These are phyloP conservation scores for Epithemia pelagica DNA, from an alignment of 108 stramenopile genomes.

Conservation along the genomic window DNA sequence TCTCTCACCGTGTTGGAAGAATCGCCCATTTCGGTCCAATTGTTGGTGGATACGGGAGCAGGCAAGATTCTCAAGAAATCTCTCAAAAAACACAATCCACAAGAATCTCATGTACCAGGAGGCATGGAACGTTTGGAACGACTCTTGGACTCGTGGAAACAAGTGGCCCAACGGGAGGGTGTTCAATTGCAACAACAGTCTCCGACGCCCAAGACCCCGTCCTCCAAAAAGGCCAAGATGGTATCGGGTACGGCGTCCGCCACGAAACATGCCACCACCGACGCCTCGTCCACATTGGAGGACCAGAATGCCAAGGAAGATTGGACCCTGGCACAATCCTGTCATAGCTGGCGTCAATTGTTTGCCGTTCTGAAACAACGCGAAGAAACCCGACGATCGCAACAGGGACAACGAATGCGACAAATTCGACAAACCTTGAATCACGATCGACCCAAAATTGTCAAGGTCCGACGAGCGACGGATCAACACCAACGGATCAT, in stretches of 20 bases:
- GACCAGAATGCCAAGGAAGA: constrained; percentile 8
- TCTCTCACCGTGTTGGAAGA: constrained; percentile 19
- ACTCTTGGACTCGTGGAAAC: constrained; percentile 28
- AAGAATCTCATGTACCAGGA: not conserved
- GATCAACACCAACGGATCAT: constrained; percentile 27
- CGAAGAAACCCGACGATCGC: constrained; percentile 18
- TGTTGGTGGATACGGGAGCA: constrained; percentile 30
- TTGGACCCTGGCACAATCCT: constrained; percentile 23
- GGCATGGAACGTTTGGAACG: not conserved
- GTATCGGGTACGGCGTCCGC: not conserved
- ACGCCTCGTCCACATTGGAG: not conserved
- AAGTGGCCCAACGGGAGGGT: constrained; percentile 30
- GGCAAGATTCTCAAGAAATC: constrained; percentile 40
- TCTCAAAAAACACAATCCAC: constrained; percentile 13
- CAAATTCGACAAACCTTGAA: constrained; percentile 31
- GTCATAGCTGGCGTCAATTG: constrained; percentile 41
- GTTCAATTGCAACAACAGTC: constrained; percentile 11
- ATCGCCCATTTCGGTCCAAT: constrained; percentile 36
- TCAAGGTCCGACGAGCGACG: constrained; percentile 41
- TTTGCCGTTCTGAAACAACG: constrained; percentile 28
- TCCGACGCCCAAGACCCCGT: not conserved
- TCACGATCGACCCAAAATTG: constrained; percentile 48
- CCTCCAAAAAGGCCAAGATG: not conserved
- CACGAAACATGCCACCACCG: not conserved
- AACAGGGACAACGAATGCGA: constrained; percentile 45